Percentiles rank a stretch among this genome's conserved stretches.
phyloP scores from a whole-genome alignment of 2,329 filamentous ascomycete species.

The Dactylonectria macrodidyma region DNA sequence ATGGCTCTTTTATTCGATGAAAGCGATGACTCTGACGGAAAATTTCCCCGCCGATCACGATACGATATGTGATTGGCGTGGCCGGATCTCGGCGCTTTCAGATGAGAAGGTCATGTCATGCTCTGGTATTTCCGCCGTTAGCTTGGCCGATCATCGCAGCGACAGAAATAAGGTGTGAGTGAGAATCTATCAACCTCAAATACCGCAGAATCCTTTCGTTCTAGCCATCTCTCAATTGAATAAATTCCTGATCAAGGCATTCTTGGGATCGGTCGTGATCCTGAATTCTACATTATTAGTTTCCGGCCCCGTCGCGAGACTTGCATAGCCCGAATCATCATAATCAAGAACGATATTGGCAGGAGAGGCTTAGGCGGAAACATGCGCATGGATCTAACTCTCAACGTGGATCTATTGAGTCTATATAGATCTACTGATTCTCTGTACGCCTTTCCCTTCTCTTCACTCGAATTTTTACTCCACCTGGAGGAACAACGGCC shows the following conservation, averaged over 20 bases:
- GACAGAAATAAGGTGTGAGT: too few relatives aligned
- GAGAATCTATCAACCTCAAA: too few relatives aligned
- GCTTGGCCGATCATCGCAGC: constrained; percentile 32
- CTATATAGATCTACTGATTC: not conserved
- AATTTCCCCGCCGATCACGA: constrained; percentile 30
- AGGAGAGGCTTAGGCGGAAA: not conserved
- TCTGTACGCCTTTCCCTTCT: constrained; percentile 21
- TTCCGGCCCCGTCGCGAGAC: too few relatives aligned
- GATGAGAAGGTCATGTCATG: constrained; percentile 34
- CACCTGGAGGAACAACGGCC: constrained; percentile 36
- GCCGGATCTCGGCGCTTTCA: constrained; percentile 19
- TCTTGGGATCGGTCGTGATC: too few relatives aligned
- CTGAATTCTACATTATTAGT: too few relatives aligned
- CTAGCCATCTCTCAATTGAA: too few relatives aligned
- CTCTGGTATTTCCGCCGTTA: constrained; percentile 13
- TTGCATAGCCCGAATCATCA: too few relatives aligned
- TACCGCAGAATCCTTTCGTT: too few relatives aligned
- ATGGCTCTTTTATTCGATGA: not conserved
- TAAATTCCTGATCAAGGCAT: too few relatives aligned
- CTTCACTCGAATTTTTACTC: constrained; percentile 37
- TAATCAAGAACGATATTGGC: too few relatives aligned
- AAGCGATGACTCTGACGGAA: constrained; percentile 18
- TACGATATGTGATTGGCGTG: constrained; percentile 18
- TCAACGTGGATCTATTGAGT: not conserved
- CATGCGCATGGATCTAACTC: not conserved